Evolutionary conservation across 2,329 filamentous ascomycete species (phyloP).

Genomic region (Leptographium wingfieldii): DNA sequence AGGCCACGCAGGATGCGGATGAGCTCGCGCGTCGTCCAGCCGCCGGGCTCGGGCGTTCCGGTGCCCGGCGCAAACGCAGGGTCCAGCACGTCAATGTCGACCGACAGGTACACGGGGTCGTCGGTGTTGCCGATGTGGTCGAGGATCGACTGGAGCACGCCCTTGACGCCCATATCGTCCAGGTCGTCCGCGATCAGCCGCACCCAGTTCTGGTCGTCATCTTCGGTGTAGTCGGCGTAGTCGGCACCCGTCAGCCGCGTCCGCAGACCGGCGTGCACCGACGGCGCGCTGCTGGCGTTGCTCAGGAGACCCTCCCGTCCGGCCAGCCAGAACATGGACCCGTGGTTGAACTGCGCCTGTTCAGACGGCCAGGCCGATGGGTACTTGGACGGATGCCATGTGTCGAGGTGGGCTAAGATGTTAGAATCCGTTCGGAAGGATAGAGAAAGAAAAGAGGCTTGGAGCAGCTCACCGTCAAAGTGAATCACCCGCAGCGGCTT

Average conservation of each 20-base stretch:
- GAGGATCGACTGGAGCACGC: slow-evolving; percentile 60
- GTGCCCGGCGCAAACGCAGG: slow-evolving; percentile 35
- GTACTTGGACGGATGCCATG: slow-evolving; percentile 74
- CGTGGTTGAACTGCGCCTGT: slow-evolving; percentile 72
- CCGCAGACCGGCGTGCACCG: slow-evolving; percentile 72
- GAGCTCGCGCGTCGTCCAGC: slow-evolving; percentile 81
- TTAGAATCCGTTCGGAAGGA: not conserved
- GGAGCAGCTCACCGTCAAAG: slow-evolving; percentile 43
- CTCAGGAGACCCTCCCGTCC: slow-evolving; percentile 66
- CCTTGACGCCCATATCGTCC: slow-evolving; percentile 65
- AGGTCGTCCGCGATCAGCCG: slow-evolving; percentile 78
- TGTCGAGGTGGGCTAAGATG: slow-evolving; percentile 53
- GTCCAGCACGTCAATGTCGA: slow-evolving; percentile 26
- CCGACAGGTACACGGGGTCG: slow-evolving; percentile 46
- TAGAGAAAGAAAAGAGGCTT: not conserved
- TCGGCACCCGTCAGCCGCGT: slow-evolving; percentile 58
- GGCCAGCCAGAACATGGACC: slow-evolving; percentile 85
- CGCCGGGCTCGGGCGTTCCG: slow-evolving; percentile 79
- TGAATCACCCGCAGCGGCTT: slow-evolving; percentile 57
- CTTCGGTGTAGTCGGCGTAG: slow-evolving; percentile 57
- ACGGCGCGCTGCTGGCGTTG: slow-evolving; percentile 53
- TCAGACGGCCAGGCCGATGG: slow-evolving; percentile 59
- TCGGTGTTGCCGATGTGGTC: slow-evolving; percentile 57
- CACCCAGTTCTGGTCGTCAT: slow-evolving; percentile 64
- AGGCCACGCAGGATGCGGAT: slow-evolving; percentile 73